Evolutionary conservation across 176 grass and related monocot species (phyloP).

Genomic region (Cenchrus purpureus): DNA sequence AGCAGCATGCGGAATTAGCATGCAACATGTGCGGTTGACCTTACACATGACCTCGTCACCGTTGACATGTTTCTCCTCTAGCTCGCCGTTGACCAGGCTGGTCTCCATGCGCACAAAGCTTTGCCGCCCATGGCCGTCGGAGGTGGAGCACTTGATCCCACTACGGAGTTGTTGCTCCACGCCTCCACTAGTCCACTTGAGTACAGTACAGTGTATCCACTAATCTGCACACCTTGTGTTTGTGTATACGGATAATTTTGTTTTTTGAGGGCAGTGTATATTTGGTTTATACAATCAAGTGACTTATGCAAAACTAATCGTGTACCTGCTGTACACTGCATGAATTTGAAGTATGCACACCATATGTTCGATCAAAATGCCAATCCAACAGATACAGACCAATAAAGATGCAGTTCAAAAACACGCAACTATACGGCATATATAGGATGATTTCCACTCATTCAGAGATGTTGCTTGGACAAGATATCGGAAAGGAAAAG

Average conservation of each 20-base stretch:
- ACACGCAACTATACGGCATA: background rate
- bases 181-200: background rate
- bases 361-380: background rate
- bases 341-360: background rate
- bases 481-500: background rate
- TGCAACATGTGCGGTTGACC: background rate
- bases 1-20: background rate
- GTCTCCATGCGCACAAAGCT: background rate
- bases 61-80: background rate
- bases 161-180: background rate
- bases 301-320: background rate
- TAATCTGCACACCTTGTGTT: background rate
- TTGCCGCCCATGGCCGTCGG: background rate
- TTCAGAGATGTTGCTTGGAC: background rate
- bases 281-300: background rate
- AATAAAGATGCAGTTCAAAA: background rate
- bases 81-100: background rate
- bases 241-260: background rate
- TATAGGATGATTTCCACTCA: background rate
- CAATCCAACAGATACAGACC: background rate
- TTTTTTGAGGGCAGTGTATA: background rate
- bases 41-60: background rate
- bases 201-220: background rate
- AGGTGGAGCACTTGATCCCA: background rate
- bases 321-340: background rate